A percentile compares a stretch with the other conserved stretches of the same genome.
Evolutionary conservation across 75 land plant species (phyloP).

Genomic region (Gnetum montanum): DNA sequence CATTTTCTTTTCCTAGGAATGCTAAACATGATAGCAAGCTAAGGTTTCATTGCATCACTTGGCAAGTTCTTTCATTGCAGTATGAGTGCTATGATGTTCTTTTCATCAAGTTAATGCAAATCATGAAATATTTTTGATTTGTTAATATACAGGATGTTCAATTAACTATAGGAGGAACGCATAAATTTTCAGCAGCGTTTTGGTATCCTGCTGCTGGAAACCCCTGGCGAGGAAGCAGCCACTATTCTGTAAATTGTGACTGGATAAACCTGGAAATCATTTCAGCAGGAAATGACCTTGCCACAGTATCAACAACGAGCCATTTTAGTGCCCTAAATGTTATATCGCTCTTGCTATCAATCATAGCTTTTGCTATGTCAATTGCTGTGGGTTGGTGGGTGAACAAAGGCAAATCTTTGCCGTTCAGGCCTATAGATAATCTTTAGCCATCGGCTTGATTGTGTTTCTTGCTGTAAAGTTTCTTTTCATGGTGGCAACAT

Average conservation of each 20-base stretch:
- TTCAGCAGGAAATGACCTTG: slow-evolving; percentile 6
- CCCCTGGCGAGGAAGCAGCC: slow-evolving; percentile 64
- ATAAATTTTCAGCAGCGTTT: slow-evolving; percentile 75
- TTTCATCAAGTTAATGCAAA: neutral
- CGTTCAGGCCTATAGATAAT: slow-evolving; percentile 59
- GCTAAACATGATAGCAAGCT: no score
- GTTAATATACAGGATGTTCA: slow-evolving; percentile 85
- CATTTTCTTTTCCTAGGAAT: neutral
- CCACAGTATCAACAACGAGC: slow-evolving; percentile 3
- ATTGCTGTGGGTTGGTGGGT: slow-evolving; percentile 50
- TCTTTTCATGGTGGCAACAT: no score
- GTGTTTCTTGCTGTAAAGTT: no score
- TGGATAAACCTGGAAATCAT: slow-evolving; percentile 64
- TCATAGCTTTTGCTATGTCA: slow-evolving; percentile 47
- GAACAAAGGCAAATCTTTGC: slow-evolving; percentile 23
- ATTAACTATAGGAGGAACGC: slow-evolving; percentile 67
- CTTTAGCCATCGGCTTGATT: no score
- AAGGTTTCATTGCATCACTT: no score
- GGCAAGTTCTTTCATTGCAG: neutral
- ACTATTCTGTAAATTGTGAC: slow-evolving; percentile 80
- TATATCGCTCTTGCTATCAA: slow-evolving; percentile 58
- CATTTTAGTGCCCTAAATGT: slow-evolving; percentile 35
- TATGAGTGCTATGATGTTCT: neutral
- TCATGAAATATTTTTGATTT: neutral
- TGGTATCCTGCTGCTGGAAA: slow-evolving; percentile 77